A percentile compares a stretch with the other conserved stretches of the same genome.
Evolutionary conservation across 202 grass and related monocot species (phyloP).

Genomic region (Zoysia matrella): DNA sequence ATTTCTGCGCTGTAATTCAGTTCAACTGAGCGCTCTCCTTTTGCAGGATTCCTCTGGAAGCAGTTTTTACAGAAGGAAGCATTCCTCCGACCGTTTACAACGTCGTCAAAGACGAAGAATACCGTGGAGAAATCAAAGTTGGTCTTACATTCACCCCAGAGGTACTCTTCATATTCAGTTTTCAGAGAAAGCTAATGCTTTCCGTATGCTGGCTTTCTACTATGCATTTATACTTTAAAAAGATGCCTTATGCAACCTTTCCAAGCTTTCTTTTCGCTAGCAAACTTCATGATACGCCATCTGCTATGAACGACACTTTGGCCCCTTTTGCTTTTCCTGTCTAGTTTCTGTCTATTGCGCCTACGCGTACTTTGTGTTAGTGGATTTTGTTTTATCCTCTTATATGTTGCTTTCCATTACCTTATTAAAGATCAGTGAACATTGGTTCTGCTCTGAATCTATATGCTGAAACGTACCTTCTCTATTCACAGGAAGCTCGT

Average conservation of each 20-base stretch:
- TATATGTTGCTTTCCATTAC: not conserved
- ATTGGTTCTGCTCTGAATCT: not conserved
- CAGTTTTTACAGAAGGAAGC: constrained; percentile 62
- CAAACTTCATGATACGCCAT: not conserved
- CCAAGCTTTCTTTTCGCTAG: not conserved
- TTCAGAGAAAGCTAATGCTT: not conserved
- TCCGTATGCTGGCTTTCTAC: not conserved
- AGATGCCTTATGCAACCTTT: not conserved
- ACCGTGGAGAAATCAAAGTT: constrained; percentile 82
- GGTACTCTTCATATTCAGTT: constrained; percentile 47
- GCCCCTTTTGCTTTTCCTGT: constrained; percentile 17
- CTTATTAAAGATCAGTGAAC: not conserved
- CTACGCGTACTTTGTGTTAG: not conserved
- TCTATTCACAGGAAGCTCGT: constrained; percentile 27
- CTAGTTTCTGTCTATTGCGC: constrained; percentile 1
- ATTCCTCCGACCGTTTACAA: constrained; percentile 70
- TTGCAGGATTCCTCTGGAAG: constrained; percentile 74
- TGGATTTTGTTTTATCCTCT: constrained; percentile 18
- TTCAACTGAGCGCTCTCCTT: constrained; percentile 1
- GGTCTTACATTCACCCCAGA: constrained; percentile 77
- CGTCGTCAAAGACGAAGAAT: constrained; percentile 95
- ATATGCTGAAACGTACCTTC: not conserved
- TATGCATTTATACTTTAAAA: not conserved
- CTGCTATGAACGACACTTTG: not conserved
- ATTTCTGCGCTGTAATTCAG: not conserved